These are phyloP conservation scores for Quercus phellos DNA, from an alignment of 331 rosid species.

Conservation along the genomic window DNA sequence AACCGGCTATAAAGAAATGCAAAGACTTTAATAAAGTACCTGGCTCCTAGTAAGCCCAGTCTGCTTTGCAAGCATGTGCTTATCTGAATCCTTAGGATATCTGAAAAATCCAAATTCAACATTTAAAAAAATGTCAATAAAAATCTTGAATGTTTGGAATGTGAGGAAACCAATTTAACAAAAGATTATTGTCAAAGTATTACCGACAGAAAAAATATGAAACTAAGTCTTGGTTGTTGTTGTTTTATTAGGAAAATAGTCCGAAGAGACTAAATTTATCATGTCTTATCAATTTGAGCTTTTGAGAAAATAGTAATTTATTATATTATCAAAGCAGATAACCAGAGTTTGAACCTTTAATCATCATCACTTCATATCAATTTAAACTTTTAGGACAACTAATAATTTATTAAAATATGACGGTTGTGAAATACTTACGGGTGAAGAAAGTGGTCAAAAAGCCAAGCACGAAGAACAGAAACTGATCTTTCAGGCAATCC, in stretches of 20 bases:
- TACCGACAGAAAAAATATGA: too few relatives aligned
- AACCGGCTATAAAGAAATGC: background rate
- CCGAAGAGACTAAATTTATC: too few relatives aligned
- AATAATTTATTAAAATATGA: background rate
- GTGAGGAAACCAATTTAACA: background rate
- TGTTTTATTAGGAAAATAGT: too few relatives aligned
- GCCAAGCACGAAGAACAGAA: constrained; percentile 98
- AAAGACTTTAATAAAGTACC: constrained; percentile 30
- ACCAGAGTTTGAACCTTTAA: too few relatives aligned
- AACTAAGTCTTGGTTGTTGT: background rate
- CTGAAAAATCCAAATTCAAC: constrained; percentile 33
- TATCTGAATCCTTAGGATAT: constrained; percentile 95
- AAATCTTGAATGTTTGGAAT: background rate
- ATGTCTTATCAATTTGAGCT: too few relatives aligned
- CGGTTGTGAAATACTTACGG: constrained; percentile 51
- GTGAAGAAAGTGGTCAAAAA: constrained; percentile 94
- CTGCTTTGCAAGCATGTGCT: constrained; percentile 89
- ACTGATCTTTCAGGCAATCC: constrained; percentile 97
- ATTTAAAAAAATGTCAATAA: background rate
- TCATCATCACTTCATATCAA: too few relatives aligned
- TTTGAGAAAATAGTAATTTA: too few relatives aligned
- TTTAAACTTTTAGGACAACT: too few relatives aligned
- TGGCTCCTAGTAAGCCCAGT: constrained; percentile 97
- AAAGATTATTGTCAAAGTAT: background rate
- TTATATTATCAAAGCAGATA: too few relatives aligned